A percentile compares a stretch with the other conserved stretches of the same genome.
Conservation (phyloP, 2,329 filamentous ascomycete species). For the Cercospora sp. region DNA sequence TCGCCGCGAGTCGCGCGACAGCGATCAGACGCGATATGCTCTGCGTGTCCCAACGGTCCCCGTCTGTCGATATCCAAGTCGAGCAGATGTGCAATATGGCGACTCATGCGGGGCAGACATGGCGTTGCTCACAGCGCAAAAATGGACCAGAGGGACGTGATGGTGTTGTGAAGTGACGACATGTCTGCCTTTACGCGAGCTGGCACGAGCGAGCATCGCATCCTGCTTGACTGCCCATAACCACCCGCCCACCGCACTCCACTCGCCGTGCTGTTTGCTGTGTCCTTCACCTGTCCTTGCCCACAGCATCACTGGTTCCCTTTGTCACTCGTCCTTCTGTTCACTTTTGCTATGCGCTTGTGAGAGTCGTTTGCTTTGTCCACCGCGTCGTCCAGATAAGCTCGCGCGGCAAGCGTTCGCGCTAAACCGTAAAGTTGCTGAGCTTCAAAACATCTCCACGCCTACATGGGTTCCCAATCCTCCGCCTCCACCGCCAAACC, state of each 20-base stretch:
- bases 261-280: neutral
- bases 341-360: constrained; percentile 1
- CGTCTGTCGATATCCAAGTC: neutral
- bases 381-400: neutral
- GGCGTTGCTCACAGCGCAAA: neutral
- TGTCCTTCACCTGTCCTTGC: neutral
- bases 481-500: constrained; percentile 6
- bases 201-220: neutral
- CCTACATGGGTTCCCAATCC: constrained; percentile 5
- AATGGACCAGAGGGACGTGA: too few relatives aligned
- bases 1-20: neutral
- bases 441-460: constrained; percentile 1
- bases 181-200: neutral
- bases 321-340: neutral
- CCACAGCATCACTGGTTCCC: neutral
- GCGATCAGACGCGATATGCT: constrained; percentile 1
- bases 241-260: neutral
- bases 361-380: neutral
- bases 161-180: neutral
- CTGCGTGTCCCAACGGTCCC: neutral
- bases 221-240: neutral
- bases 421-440: neutral
- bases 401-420: neutral
- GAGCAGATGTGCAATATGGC: neutral
- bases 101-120: neutral